Percentiles rank a stretch among this genome's conserved stretches.
These are phyloP conservation scores for Colletotrichum theobromicola DNA, from an alignment of 2,329 filamentous ascomycete species.

Conservation along the genomic window DNA sequence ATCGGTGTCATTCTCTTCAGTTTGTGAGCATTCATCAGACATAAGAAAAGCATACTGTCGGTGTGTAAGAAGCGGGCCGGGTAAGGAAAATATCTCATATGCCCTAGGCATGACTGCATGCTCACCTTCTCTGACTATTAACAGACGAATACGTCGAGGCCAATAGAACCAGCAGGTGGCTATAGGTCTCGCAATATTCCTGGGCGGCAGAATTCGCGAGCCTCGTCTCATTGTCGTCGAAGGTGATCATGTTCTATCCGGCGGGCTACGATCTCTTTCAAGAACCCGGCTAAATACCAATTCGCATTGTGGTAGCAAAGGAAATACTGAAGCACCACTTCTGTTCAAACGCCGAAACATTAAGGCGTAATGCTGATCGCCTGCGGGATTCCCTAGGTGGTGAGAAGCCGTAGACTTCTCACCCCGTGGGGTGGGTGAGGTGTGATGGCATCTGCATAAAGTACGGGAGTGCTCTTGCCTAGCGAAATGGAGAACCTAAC, in stretches of 20 bases:
- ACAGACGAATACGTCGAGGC: rapidly evolving
- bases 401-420: not conserved
- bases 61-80: not conserved
- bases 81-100: not conserved
- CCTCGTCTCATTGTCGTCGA: not conserved
- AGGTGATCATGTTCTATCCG: not conserved
- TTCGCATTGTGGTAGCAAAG: not conserved
- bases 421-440: not conserved
- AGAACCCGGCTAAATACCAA: not conserved
- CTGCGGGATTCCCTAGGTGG: not conserved
- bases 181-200: too few species aligned
- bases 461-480: not conserved
- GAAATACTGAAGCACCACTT: not conserved
- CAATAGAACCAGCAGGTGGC: not conserved
- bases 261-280: not conserved
- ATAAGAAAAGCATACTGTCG: rapidly evolving
- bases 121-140: not conserved
- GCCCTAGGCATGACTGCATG: not conserved
- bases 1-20: too few species aligned
- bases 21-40: not conserved
- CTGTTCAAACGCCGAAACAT: not conserved
- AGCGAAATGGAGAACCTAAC: not conserved
- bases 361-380: not conserved
- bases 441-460: not conserved
- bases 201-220: not conserved